Base-by-base conservation (phyloP, 495 filamentous ascomycete genomes). In the Ascodesmis nigricans region DNA sequence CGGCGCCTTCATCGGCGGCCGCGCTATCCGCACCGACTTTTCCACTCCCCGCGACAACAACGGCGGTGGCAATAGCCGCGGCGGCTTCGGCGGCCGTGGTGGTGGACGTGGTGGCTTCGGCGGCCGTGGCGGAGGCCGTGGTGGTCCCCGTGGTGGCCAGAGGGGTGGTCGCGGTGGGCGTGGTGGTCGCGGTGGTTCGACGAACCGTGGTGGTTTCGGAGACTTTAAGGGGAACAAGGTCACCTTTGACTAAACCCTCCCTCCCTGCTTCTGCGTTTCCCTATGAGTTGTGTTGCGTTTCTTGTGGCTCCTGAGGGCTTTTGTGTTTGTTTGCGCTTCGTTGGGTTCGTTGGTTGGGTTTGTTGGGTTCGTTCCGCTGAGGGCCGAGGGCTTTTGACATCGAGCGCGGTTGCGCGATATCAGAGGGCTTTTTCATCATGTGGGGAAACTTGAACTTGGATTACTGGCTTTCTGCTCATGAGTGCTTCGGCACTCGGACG, bases 181-280 rank as follows among this genome's bases (percentile, higher is more conserved):
- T 21, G 56, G 57, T 28, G 60, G 58, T 24, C 59, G 62, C 44
- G 64, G 63, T 39, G 62, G 64, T 33, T 65, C 65, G 45, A 71
- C 68, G 43, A 77, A 70, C 60, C 65, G 70, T 51, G 77, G 77
- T 35, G 65, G 67, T 38, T 78, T 83, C 45, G 71, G 75, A 23
- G 76, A 80, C 56, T 93, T 83, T 66, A 65, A 78, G 61, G 87
- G 87, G 49, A 75, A 73, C 65, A 91, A 90, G 71, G 72, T 69
- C 56, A 87, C 75, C 44, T 93, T 97, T 55, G 78, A 75, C 66
- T 45, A 40, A 23, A 16, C 14, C 19, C 18, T 15, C 8, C 24
- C 28, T 35, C 42, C 21, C 6, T 23, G 0, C 2, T 3, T 11
- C 5, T 13, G 11, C 14, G 6, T 22, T 11, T 13, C 15, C 9